A percentile compares a stretch with the other conserved stretches of the same genome.
These are phyloP conservation scores for Fusarium irregulare DNA, from an alignment of 2,329 filamentous ascomycete species.

Conservation along the genomic window DNA sequence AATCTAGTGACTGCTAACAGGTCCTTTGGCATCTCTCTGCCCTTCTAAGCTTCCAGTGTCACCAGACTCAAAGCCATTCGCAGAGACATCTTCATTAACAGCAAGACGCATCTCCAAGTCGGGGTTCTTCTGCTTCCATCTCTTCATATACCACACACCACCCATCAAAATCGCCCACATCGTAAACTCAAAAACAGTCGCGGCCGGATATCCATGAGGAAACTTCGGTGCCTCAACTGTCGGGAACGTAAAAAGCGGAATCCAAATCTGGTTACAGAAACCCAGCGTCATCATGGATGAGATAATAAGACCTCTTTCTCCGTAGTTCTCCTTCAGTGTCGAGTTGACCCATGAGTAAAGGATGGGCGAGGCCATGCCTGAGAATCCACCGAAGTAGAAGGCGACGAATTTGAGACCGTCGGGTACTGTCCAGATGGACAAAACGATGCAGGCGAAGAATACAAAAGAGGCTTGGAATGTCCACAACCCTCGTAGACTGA, in stretches of 20 bases:
- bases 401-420: neutral
- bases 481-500: conserved; percentile 4
- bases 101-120: conserved; percentile 2
- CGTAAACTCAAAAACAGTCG: neutral
- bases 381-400: conserved; percentile 7
- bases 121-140: neutral
- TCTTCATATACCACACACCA: conserved; percentile 10
- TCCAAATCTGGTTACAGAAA: conserved; percentile 16
- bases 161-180: conserved; percentile 15
- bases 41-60: neutral
- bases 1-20: neutral
- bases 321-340: neutral
- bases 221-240: neutral
- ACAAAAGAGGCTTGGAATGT: conserved; percentile 9
- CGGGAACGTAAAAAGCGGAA: neutral
- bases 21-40: neutral
- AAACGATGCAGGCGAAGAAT: neutral
- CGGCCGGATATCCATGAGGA: neutral
- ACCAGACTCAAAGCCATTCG: neutral
- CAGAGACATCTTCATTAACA: neutral
- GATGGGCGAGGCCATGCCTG: neutral
- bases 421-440: neutral
- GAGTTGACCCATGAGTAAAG: conserved; percentile 15
- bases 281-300: conserved; percentile 14
- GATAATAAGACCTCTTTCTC: neutral